phyloP scores from a whole-genome alignment of 2,329 filamentous ascomycete genomes.

The Claviceps cyperi region DNA sequence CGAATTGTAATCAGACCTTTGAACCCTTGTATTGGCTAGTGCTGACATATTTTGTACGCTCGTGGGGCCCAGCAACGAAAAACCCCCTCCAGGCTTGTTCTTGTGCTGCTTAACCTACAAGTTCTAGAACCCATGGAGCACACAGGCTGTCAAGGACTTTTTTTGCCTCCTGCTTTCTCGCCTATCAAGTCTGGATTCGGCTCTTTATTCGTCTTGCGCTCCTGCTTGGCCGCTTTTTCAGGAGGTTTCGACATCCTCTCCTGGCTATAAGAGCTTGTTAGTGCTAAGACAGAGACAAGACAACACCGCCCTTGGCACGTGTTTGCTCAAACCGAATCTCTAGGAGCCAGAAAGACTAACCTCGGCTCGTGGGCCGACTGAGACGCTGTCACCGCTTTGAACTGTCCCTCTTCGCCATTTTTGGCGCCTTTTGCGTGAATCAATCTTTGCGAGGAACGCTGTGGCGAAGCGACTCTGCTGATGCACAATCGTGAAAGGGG shows the following conservation, averaged over 20 bases:
- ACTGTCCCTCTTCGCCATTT: not conserved
- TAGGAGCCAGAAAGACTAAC: not conserved
- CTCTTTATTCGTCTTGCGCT: not conserved
- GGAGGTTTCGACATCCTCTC: constrained; percentile 1
- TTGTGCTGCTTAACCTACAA: not conserved
- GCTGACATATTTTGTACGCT: too few relatives aligned
- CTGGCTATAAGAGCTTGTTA: not conserved
- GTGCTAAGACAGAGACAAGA: not conserved
- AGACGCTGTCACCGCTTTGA: not conserved
- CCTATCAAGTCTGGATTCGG: not conserved
- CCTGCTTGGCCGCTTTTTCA: not conserved
- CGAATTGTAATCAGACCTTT: too few relatives aligned
- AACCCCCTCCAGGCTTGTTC: not conserved
- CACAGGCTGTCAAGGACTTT: not conserved
- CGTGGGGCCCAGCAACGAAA: too few relatives aligned
- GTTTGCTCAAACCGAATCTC: not conserved
- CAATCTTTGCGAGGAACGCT: not conserved
- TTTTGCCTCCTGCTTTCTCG: not conserved
- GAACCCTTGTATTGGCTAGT: too few relatives aligned
- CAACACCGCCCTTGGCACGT: not conserved
- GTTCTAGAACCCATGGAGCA: not conserved
- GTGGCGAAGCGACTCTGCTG: not conserved
- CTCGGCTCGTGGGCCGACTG: constrained; percentile 1
- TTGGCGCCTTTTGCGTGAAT: not conserved
- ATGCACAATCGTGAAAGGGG: not conserved